Evolutionary conservation across 768 basidiomycete species (phyloP).

Genomic region (Gymnopilus junonius): DNA sequence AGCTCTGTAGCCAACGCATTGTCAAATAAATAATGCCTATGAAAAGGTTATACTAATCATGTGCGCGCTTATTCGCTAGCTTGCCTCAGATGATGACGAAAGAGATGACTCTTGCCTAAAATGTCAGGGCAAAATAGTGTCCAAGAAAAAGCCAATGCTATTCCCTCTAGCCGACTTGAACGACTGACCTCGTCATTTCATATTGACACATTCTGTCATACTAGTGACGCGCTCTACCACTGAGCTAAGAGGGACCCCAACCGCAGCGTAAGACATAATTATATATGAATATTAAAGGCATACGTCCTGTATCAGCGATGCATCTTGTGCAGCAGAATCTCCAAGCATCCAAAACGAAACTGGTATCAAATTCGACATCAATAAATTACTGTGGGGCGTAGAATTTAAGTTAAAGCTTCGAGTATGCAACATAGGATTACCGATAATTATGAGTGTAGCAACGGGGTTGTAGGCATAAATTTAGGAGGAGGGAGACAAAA

Average conservation of each 20-base stretch:
- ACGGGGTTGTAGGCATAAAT: background rate
- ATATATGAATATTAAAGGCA: too few species aligned
- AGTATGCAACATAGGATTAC: background rate
- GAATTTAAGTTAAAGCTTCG: background rate
- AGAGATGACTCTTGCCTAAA: too few species aligned
- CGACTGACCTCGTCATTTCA: slow-evolving; percentile 12
- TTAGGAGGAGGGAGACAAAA: background rate
- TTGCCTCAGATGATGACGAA: too few species aligned
- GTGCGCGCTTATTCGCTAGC: too few species aligned
- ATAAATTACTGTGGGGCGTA: background rate
- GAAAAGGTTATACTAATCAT: too few species aligned
- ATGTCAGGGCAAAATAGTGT: background rate
- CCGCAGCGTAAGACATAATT: too few species aligned
- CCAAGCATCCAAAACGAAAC: background rate
- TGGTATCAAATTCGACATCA: background rate
- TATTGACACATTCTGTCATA: background rate
- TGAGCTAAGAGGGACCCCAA: slow-evolving; percentile 4
- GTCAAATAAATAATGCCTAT: too few species aligned
- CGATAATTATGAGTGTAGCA: background rate
- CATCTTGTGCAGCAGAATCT: too few species aligned
- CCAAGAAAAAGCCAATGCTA: background rate
- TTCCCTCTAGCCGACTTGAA: slow-evolving; percentile 12
- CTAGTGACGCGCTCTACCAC: slow-evolving; percentile 4
- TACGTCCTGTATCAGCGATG: too few species aligned
- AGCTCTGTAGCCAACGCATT: too few species aligned